Evolutionary conservation across 1,284 basidiomycete species (phyloP).

Genomic region (Sutorius eximius): DNA sequence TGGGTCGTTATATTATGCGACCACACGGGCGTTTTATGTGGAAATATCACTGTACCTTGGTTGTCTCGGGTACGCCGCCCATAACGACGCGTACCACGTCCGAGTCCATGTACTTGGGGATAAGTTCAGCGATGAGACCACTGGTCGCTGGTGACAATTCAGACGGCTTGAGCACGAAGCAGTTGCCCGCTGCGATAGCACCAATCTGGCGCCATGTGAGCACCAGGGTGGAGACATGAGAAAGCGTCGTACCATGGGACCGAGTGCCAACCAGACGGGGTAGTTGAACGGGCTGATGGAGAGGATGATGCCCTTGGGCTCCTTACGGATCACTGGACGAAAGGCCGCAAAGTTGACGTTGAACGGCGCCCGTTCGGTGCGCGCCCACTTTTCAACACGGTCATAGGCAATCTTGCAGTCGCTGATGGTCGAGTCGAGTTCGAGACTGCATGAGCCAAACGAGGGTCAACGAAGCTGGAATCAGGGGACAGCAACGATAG

Average conservation of each 20-base stretch:
- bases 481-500: background rate
- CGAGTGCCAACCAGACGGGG: slow-evolving; percentile 51
- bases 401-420: slow-evolving; percentile 69
- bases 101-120: slow-evolving; percentile 81
- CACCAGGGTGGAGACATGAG: background rate
- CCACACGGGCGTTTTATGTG: background rate
- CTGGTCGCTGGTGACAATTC: slow-evolving; percentile 73
- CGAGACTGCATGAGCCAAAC: slow-evolving; percentile 43
- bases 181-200: slow-evolving; percentile 81
- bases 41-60: slow-evolving; percentile 58
- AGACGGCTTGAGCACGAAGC: slow-evolving; percentile 77
- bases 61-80: slow-evolving; percentile 75
- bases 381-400: slow-evolving; percentile 75
- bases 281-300: slow-evolving; percentile 70
- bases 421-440: slow-evolving; percentile 50
- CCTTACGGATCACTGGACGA: slow-evolving; percentile 68
- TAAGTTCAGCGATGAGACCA: slow-evolving; percentile 68
- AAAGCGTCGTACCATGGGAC: slow-evolving; percentile 49
- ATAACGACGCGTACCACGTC: slow-evolving; percentile 73
- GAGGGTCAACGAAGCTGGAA: background rate
- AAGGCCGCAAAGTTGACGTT: slow-evolving; percentile 53
- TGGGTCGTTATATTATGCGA: background rate
- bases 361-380: slow-evolving; percentile 62
- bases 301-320: slow-evolving; percentile 74
- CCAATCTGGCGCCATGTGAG: slow-evolving; percentile 42